Evolutionary conservation across 2,329 filamentous ascomycete species (phyloP).

Genomic region (Pestalotiopsis sp.): DNA sequence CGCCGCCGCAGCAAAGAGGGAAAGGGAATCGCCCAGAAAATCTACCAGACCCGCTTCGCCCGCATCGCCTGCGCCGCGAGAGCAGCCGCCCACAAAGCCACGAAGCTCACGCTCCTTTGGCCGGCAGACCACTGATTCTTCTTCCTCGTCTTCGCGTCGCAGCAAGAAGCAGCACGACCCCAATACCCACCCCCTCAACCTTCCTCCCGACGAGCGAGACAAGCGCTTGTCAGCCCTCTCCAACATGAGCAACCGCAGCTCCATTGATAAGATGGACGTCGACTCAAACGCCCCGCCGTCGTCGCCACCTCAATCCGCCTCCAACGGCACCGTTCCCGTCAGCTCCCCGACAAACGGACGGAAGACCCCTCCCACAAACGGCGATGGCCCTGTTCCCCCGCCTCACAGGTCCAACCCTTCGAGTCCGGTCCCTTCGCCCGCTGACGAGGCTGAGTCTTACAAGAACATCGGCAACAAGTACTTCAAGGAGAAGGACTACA

Average conservation of each 20-base stretch:
- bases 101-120: constrained; percentile 48
- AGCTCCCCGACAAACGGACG: constrained; percentile 44
- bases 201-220: constrained; percentile 80
- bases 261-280: constrained; percentile 68
- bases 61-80: constrained; percentile 20
- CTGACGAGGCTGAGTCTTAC: constrained; percentile 85
- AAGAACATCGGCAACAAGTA: constrained; percentile 95
- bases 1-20: not conserved
- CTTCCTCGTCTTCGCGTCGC: constrained; percentile 51
- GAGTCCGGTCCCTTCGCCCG: constrained; percentile 56
- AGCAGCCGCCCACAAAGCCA: constrained; percentile 36
- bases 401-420: constrained; percentile 70
- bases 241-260: constrained; percentile 61
- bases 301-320: constrained; percentile 46
- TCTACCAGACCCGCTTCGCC: constrained; percentile 28
- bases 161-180: constrained; percentile 59
- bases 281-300: constrained; percentile 60
- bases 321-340: constrained; percentile 55
- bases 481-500: constrained; percentile 93
- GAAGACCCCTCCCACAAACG: constrained; percentile 24
- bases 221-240: constrained; percentile 74
- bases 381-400: constrained; percentile 67
- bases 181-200: constrained; percentile 85
- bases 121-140: constrained; percentile 38
- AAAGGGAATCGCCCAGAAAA: constrained; percentile 15